A percentile compares a stretch with the other conserved stretches of the same genome.
Evolutionary conservation across 2,329 filamentous ascomycete genomes (phyloP).

Genomic region (Penicillium sp.): DNA sequence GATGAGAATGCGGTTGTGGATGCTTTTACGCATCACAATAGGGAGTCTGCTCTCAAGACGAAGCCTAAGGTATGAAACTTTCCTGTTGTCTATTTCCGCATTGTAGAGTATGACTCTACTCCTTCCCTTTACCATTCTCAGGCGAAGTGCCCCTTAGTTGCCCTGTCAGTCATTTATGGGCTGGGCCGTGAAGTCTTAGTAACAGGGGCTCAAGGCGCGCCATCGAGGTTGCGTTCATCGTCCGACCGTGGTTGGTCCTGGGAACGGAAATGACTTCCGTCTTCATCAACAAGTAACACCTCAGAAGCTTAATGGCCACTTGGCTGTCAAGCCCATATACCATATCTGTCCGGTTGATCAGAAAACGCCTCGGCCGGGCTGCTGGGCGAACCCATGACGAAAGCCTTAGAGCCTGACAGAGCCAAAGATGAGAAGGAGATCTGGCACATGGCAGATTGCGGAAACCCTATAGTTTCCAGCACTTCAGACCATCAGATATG

Average conservation of each 20-base stretch:
- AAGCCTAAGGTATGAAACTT: constrained; percentile 69
- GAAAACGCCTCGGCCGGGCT: background rate
- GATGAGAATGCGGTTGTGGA: constrained; percentile 62
- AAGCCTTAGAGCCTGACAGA: background rate
- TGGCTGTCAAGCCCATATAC: background rate
- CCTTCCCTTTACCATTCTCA: background rate
- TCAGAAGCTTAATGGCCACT: background rate
- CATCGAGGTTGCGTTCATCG: background rate
- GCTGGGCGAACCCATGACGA: background rate
- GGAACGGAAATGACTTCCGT: background rate
- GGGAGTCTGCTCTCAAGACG: constrained; percentile 75
- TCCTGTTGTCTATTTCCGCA: background rate
- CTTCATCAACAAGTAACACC: background rate
- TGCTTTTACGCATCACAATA: constrained; percentile 70
- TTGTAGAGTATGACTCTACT: background rate
- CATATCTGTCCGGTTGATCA: background rate
- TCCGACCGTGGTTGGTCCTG: constrained; percentile 7
- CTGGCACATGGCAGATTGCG: background rate
- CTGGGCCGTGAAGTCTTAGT: background rate
- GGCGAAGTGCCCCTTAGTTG: background rate
- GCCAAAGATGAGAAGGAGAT: background rate
- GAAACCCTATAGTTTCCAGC: background rate
- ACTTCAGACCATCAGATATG: background rate
- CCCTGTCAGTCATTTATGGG: constrained; percentile 1
- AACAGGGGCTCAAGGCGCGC: background rate